Conservation (phyloP, 441 rosid genomes). For the Croton laevigatus region DNA sequence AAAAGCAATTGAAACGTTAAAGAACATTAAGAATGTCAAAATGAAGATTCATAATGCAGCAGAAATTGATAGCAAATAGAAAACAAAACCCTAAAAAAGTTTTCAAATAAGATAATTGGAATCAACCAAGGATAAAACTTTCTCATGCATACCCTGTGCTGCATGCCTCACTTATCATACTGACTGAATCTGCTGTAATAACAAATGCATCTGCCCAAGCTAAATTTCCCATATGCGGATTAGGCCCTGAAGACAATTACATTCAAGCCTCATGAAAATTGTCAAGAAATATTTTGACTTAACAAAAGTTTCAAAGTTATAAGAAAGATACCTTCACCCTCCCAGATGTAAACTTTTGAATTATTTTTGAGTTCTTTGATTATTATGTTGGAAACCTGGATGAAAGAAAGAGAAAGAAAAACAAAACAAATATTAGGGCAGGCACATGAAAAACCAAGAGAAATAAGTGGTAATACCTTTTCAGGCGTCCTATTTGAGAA, state of each 20-base stretch:
- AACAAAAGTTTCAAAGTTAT: slow-evolving; percentile 2
- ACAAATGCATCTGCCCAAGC: slow-evolving; percentile 99
- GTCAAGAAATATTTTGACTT: slow-evolving; percentile 2
- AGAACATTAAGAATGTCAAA: too few species aligned
- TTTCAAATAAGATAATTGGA: not conserved
- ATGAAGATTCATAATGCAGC: too few species aligned
- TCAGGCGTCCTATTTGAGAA: slow-evolving; percentile 78
- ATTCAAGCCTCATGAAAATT: slow-evolving; percentile 19
- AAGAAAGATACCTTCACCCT: slow-evolving; percentile 63
- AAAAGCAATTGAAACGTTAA: too few species aligned
- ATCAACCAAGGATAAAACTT: not conserved
- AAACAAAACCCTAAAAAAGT: not conserved
- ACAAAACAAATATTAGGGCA: not conserved
- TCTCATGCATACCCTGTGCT: slow-evolving; percentile 73
- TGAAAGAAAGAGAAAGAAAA: not conserved
- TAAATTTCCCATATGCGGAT: slow-evolving; percentile 86
- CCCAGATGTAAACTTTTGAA: slow-evolving; percentile 82
- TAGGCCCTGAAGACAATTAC: slow-evolving; percentile 52
- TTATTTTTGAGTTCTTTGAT: slow-evolving; percentile 55
- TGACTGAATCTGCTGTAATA: slow-evolving; percentile 90
- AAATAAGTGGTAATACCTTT: slow-evolving; percentile 43
- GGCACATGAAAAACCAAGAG: not conserved
- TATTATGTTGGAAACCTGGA: slow-evolving; percentile 59
- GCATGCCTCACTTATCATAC: slow-evolving; percentile 92
- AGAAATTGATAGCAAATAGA: too few species aligned